These are phyloP conservation scores for Chimonanthus praecox DNA, from an alignment of 164 flowering plant genomes.

Conservation along the genomic window DNA sequence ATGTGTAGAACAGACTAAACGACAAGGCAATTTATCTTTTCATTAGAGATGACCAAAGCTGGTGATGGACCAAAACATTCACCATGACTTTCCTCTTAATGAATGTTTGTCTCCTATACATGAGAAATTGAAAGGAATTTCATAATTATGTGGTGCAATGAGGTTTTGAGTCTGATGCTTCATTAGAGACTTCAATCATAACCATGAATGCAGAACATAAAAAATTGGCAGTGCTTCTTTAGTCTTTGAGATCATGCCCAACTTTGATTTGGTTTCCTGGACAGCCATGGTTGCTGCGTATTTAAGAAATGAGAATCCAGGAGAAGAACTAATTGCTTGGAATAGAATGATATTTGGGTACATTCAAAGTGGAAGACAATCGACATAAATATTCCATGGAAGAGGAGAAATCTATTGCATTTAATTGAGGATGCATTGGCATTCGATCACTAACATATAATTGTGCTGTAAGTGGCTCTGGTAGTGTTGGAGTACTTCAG, in stretches of 20 bases:
- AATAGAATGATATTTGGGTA: constrained; percentile 8
- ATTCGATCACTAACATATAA: constrained; percentile 5
- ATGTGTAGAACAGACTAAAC: too few relatives aligned
- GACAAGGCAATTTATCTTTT: constrained; percentile 1
- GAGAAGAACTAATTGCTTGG: constrained; percentile 2
- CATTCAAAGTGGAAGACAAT: background rate
- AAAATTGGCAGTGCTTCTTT: background rate
- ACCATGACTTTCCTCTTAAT: constrained; percentile 1
- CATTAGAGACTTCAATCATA: constrained; percentile 3
- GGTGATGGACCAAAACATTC: background rate
- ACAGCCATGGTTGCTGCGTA: constrained; percentile 6
- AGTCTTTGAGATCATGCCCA: background rate
- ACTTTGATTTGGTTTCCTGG: constrained; percentile 3
- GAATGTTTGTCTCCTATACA: background rate
- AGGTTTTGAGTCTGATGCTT: constrained; percentile 4
- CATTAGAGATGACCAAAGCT: constrained; percentile 2
- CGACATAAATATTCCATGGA: background rate
- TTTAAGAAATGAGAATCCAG: background rate
- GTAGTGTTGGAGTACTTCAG: constrained; percentile 2
- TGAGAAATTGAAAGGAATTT: background rate
- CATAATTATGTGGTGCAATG: background rate
- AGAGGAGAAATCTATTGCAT: background rate
- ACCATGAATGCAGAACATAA: constrained; percentile 10
- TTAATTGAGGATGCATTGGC: background rate
- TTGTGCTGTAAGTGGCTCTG: constrained; percentile 2